Base-by-base conservation (phyloP, 2,329 filamentous ascomycete species). In the Pseudogymnoascus sp. region DNA sequence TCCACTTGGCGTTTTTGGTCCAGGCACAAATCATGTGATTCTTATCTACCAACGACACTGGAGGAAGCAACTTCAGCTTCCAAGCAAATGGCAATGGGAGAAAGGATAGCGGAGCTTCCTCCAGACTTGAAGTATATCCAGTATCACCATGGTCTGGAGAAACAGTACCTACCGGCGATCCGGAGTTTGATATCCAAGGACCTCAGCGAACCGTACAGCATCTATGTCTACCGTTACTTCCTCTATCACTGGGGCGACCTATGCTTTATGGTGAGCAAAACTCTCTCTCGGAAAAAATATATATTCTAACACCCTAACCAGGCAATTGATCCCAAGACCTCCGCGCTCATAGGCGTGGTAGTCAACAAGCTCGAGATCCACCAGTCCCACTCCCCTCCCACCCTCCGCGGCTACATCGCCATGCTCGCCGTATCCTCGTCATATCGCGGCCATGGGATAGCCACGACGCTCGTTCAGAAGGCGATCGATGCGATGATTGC, bases 181-280 rank as follows among this genome's bases (percentile, higher is more conserved):
- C 87, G 93, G 61, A 87, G 92, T 62, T 78, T 99, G 71, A 99
- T 99, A 70, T 94, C 92, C 47, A 96, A 93, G 70, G 94, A 97
- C 72, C 82, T 99, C 58, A 97, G 93, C 68, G 94, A 99, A 74
- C 94, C 94, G 1, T 99, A 99, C 74, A 97, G 93, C 76, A 97
- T 99, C 72, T 99, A 99, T 77, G 94, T 99, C 62, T 99, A 97
- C 75, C 86, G 94, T 33, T 99, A 99, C 74, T 99, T 99, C 70
- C 79, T 99, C 15, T 96, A 95, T 72, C 91, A 97, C 82, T 99
- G 94, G 94, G 89, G 90, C 4, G 88, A 97, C 71, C 78, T 99
- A n/a, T 99, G 94, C 75, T 97, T 91, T 75, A 90, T 97, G 86
- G 91, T 93, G 76, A 35, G 72, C 60, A 43, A 36, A 36, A 8